Evolutionary conservation across 495 filamentous ascomycete genomes (phyloP).

Genomic region (Clohesyomyces aquaticus): DNA sequence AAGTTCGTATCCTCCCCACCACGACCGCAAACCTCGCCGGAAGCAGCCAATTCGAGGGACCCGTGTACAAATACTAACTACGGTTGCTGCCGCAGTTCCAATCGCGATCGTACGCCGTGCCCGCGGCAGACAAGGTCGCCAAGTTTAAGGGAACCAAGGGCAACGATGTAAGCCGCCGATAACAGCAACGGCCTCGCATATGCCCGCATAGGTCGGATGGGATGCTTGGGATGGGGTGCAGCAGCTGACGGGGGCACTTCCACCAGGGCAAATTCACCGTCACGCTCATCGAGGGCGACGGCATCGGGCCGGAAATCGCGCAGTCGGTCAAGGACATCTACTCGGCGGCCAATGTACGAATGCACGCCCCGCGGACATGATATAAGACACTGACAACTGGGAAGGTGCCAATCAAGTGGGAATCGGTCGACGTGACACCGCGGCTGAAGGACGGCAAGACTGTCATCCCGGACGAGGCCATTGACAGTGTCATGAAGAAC

Average conservation of each 20-base stretch:
- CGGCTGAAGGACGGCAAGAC: constrained; percentile 91
- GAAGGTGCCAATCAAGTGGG: constrained; percentile 92
- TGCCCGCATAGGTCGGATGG: neutral
- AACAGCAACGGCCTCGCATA: constrained; percentile 12
- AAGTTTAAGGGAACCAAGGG: constrained; percentile 91
- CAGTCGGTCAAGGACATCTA: constrained; percentile 98
- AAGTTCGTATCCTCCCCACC: constrained; percentile 52
- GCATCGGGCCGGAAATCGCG: constrained; percentile 96
- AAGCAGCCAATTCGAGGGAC: neutral
- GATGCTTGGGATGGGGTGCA: neutral
- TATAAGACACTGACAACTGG: constrained; percentile 25
- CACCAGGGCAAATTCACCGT: constrained; percentile 88
- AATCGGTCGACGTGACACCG: constrained; percentile 93
- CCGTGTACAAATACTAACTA: constrained; percentile 38
- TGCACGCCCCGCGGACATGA: no score
- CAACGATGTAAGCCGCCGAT: constrained; percentile 68
- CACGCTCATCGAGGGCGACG: constrained; percentile 96
- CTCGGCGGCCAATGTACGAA: constrained; percentile 81
- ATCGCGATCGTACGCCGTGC: constrained; percentile 54
- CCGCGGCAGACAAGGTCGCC: constrained; percentile 74
- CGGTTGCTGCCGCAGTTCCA: constrained; percentile 29
- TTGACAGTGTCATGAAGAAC: constrained; percentile 87
- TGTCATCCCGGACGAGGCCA: constrained; percentile 85
- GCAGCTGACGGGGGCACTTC: constrained; percentile 14
- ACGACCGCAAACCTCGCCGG: neutral